phyloP scores from a whole-genome alignment of 352 stramenopile species.

The Globisporangium cylindrosporum region DNA sequence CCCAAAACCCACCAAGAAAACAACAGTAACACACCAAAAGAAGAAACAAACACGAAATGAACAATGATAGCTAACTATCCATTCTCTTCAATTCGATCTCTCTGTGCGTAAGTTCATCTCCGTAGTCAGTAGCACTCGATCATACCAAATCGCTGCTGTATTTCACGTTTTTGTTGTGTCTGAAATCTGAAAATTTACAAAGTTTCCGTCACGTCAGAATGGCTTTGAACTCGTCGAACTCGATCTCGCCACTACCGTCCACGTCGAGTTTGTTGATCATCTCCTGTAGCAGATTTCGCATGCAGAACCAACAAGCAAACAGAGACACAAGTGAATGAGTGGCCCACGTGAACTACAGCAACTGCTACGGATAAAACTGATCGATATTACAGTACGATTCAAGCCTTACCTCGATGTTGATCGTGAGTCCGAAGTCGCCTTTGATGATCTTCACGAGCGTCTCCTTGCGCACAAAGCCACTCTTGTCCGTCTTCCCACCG shows the following conservation, averaged over 20 bases:
- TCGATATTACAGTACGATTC: background rate
- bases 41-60: background rate
- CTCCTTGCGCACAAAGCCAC: constrained; percentile 88
- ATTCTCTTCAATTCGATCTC: too few species aligned
- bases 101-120: too few species aligned
- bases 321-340: background rate
- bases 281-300: constrained; percentile 36
- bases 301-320: background rate
- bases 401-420: constrained; percentile 90
- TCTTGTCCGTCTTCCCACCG: constrained; percentile 92
- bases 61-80: background rate
- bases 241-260: constrained; percentile 93
- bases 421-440: constrained; percentile 93
- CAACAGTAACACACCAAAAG: background rate
- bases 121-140: too few species aligned
- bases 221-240: constrained; percentile 96
- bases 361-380: too few species aligned
- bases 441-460: constrained; percentile 95
- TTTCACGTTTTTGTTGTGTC: too few species aligned
- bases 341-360: background rate
- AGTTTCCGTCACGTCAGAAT: constrained; percentile 57
- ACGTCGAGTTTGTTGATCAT: constrained; percentile 97
- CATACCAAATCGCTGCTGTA: too few species aligned
- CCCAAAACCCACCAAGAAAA: background rate
- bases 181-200: too few species aligned